Evolutionary conservation across 2,329 filamentous ascomycete species (phyloP), one percentile per base, ranked within the genome.

Genomic region (Cladophialophora yegresii): DNA sequence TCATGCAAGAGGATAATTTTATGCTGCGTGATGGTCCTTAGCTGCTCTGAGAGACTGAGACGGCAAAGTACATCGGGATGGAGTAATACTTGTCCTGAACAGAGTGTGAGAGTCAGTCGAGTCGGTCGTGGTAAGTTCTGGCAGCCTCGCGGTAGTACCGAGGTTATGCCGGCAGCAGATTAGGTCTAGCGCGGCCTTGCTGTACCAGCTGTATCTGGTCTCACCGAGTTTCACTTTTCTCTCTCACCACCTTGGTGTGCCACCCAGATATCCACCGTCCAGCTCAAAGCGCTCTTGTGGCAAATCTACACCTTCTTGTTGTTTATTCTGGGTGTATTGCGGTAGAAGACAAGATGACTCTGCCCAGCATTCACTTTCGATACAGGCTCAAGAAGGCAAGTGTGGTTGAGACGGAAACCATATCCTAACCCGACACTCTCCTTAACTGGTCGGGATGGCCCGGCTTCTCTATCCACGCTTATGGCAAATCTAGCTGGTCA

Each of bases 371-470:
- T 22, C 16, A 54, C 16, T n/a, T 54, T 16, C 23, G 9, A 50
- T 50, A 13, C 9, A 3, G 3, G 47, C 33, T 36, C 59, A 50
- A 47, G 36, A 51, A 16, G 57, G 57, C 30, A 59, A 56, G 56
- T 55, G 16, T 55, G 20, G 23, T 57, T 12, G 36, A 59, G 57
- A 47, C 26, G 61, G 61, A 55, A 63, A 59, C 59, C 10, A 54
- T 63, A 63, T 54, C 61, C 54, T 50, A 51, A 59, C 51, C 40
- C 47, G 47, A 51, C 26, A 32, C 23, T 26, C 9, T 33, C 40
- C 47, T 22, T 23, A 59, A 49, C 30, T 54, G 51, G 51, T 30
- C 16, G 28, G 51, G 20, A 33, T 13, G 57, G 57, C 57, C 57
- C 57, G 23, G 50, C 49, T 45, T 45, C 16, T 43, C 16, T 36